phyloP scores from a whole-genome alignment of 139 green algal species.

The Tetradesmus lagerheimii region DNA sequence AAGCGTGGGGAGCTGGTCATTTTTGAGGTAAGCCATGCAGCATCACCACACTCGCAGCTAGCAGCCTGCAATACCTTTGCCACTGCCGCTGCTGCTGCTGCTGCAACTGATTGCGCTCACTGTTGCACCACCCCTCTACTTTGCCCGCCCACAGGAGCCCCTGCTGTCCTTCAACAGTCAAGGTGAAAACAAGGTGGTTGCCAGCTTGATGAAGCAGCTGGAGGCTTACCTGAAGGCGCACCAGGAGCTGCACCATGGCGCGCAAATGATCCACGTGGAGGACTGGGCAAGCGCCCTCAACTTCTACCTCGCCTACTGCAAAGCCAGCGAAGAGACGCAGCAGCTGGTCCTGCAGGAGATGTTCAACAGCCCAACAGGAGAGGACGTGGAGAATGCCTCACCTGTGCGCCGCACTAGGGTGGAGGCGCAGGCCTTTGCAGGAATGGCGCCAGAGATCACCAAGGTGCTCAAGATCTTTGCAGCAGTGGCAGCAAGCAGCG shows the following conservation, averaged over 20 bases:
- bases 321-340: not conserved
- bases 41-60: not conserved
- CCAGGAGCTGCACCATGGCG: not conserved
- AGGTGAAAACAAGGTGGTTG: not conserved
- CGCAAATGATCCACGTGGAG: not conserved
- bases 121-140: not conserved
- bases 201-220: constrained; percentile 24
- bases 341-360: constrained; percentile 24
- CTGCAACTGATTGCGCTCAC: not conserved
- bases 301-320: constrained; percentile 30
- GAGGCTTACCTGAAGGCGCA: not conserved
- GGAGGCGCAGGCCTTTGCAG: not conserved
- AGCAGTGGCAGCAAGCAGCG: not conserved
- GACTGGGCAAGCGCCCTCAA: not conserved
- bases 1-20: not conserved
- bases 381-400: constrained; percentile 1
- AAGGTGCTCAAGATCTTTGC: not conserved
- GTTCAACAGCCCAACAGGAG: not conserved
- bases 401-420: not conserved
- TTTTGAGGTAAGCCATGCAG: not conserved
- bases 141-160: not conserved
- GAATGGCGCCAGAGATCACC: constrained; percentile 8
- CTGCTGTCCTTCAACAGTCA: not conserved
- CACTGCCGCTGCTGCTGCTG: not conserved
- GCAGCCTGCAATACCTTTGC: not conserved